These are phyloP conservation scores for Pseudocohnilembus persalinus DNA, from an alignment of 169 alveolate species.

Conservation along the genomic window DNA sequence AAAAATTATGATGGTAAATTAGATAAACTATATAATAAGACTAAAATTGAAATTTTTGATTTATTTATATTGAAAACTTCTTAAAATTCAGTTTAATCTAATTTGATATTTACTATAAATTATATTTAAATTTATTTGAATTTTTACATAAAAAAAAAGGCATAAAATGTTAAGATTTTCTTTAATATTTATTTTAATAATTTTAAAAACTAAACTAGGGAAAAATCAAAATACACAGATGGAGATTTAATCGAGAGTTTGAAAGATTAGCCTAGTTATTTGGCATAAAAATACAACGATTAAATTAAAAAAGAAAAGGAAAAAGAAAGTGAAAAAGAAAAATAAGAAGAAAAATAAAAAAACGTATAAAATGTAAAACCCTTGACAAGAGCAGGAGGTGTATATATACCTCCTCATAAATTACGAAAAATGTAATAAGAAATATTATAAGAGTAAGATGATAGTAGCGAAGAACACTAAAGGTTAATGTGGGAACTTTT, in stretches of 20 bases:
- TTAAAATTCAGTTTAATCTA: no score
- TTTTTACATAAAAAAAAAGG: no score
- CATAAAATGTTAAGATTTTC: no score
- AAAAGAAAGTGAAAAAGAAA: neutral
- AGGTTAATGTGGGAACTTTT: conserved; percentile 97
- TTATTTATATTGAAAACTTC: no score
- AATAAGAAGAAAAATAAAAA: neutral
- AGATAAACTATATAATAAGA: no score
- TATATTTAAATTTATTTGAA: no score
- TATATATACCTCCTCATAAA: conserved; percentile 97
- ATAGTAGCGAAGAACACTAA: conserved; percentile 90
- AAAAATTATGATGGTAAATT: no score
- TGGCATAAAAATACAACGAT: conserved; percentile 25
- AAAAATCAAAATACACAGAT: neutral
- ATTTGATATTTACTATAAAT: no score
- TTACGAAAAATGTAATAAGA: conserved; percentile 92
- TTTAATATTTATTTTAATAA: no score
- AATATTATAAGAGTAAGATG: conserved; percentile 77
- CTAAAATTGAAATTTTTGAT: no score
- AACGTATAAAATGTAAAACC: conserved; percentile 3
- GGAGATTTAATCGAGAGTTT: neutral
- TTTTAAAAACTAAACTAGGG: no score
- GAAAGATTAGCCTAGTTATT: neutral
- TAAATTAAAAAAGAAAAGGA: conserved; percentile 10
- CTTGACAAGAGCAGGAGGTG: conserved; percentile 91